Conservation (phyloP, 371 early-diverging fungal genomes). For the Blakeslea trispora region DNA sequence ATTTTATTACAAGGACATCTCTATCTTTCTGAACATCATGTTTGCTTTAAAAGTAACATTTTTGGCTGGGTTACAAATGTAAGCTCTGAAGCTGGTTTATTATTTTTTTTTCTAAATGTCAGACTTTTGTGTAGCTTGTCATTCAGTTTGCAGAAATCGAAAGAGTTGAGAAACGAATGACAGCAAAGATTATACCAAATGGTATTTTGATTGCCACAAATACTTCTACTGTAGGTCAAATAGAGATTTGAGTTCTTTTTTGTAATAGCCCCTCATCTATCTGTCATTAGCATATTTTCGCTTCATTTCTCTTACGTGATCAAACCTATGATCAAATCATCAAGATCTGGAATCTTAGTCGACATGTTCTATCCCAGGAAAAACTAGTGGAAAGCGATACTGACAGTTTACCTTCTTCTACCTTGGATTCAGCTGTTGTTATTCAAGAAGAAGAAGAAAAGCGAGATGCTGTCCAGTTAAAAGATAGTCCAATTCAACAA, state of each 20-base stretch:
- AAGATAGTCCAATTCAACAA: neutral
- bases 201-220: conserved; percentile 79
- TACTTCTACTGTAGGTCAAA: conserved; percentile 57
- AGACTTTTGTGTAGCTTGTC: conserved; percentile 55
- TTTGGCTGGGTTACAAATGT: conserved; percentile 94
- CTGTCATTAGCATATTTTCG: conserved; percentile 65
- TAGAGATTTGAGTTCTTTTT: no score
- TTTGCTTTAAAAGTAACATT: conserved; percentile 95
- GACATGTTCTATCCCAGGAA: conserved; percentile 10
- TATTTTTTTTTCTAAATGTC: neutral
- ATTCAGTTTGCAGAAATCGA: conserved; percentile 82
- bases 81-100: conserved; percentile 23
- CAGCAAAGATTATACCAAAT: conserved; percentile 85
- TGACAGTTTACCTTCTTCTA: conserved; percentile 7
- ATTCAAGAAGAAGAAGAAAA: neutral
- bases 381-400: neutral
- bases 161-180: conserved; percentile 77
- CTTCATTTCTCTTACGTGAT: conserved; percentile 80
- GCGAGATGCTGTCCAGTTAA: neutral
- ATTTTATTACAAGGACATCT: conserved; percentile 91
- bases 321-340: conserved; percentile 70
- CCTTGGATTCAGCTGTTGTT: conserved; percentile 14
- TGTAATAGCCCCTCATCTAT: neutral
- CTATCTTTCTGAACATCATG: conserved; percentile 82
- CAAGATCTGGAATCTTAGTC: conserved; percentile 63